Evolutionary conservation across 164 flowering plant genomes (phyloP).

Genomic region (Nymphaea colorata): DNA sequence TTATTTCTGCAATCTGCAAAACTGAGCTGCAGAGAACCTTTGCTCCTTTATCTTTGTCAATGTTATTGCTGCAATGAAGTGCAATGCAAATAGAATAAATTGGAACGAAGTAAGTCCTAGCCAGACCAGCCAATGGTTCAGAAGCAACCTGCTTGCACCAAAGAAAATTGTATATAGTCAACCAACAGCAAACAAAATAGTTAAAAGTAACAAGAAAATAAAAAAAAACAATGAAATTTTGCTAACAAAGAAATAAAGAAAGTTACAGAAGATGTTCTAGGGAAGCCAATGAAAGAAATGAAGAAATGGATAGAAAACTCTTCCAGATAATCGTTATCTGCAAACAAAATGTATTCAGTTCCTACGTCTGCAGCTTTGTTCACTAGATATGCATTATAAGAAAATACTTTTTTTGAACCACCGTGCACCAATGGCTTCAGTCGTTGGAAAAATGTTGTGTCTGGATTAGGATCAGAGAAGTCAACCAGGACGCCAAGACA

Average conservation of each 20-base stretch:
- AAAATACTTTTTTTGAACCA: too few relatives aligned
- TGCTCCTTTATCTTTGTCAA: constrained; percentile 46
- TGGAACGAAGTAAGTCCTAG: constrained; percentile 64
- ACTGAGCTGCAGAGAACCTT: constrained; percentile 57
- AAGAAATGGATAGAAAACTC: neutral
- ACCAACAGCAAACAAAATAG: too few relatives aligned
- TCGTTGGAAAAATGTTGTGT: too few relatives aligned
- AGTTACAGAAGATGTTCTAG: neutral
- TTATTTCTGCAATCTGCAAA: constrained; percentile 51
- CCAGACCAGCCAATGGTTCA: constrained; percentile 43
- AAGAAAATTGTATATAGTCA: too few relatives aligned
- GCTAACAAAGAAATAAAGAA: neutral
- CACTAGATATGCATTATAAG: too few relatives aligned
- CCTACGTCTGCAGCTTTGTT: too few relatives aligned
- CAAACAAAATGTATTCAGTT: too few relatives aligned
- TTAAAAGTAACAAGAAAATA: neutral
- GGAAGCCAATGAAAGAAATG: neutral
- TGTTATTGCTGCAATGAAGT: constrained; percentile 57
- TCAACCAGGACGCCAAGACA: too few relatives aligned
- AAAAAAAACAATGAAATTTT: neutral
- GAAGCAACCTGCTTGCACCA: constrained; percentile 38
- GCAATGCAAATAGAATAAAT: constrained; percentile 80
- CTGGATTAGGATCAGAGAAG: too few relatives aligned
- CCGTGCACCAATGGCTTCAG: too few relatives aligned
- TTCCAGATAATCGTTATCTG: too few relatives aligned